Evolutionary conservation across 352 stramenopile species (phyloP), one percentile per base, ranked within the genome.

Genomic region (Globisporangium yorkense): DNA sequence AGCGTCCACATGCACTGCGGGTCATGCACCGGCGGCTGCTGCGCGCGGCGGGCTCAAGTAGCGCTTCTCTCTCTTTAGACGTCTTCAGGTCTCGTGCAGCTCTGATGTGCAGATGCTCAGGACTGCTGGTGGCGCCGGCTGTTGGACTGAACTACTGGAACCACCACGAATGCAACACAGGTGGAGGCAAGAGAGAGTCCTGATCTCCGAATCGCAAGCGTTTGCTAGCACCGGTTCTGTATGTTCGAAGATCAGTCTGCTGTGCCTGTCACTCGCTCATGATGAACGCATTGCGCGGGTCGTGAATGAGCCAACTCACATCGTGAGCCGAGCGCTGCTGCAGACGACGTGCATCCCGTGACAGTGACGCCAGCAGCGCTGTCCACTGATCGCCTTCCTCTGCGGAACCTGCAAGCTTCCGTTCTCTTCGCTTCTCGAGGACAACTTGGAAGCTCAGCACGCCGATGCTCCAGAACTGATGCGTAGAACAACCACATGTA

Each of bases 1-100:
- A 84, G 50, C 56, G 76, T 88, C 77, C 78, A 88, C 61, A 80
- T 56, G 59, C 73, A 74, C 49, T 75, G 60, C 20, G 69, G 73
- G 49, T 71, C 71, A 73, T 85, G 65, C 72, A 50, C 45, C 45
- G 45, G 2, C 10, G 9, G 21, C 15, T 27, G 27, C 45, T 50
- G 45, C 18, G 7, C 45, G 24, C 24, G 24, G 24, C 24, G 24
- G 24, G 24, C 24, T 27, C 24, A 37, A 37, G 9, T 12, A 37
- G 33, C 33, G 33, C 33, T 37, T 37, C 33, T 6, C 33, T 37
- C 33, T 1, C 9, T 37, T 37, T 37, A 37, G 33, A 37, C 33
- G 33, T 27, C 24, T 27, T 27, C 24, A 27, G 33, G 33, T 10
- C 33, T 37, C 33, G 33, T 37, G 33, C 33, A 37, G 33, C 33